phyloP scores from a whole-genome alignment of 1,284 basidiomycete genomes.

The Pyrrhoderma noxium region DNA sequence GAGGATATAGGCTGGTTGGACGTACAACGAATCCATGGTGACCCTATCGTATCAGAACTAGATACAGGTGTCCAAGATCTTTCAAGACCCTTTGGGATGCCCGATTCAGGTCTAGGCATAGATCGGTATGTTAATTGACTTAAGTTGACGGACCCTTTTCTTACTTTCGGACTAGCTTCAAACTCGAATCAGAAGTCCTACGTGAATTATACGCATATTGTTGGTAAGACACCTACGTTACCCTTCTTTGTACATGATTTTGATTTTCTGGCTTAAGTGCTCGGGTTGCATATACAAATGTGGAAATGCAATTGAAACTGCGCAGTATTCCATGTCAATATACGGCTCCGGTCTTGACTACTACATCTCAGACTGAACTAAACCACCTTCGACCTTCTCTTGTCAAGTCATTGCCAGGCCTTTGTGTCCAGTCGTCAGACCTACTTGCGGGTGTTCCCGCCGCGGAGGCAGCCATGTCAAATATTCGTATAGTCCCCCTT shows the following conservation, averaged over 20 bases:
- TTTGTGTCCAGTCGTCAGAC: constrained; percentile 76
- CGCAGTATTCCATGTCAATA: constrained; percentile 74
- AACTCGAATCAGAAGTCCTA: constrained; percentile 59
- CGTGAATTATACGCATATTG: constrained; percentile 75
- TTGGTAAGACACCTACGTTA: constrained; percentile 42
- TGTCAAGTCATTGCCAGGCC: constrained; percentile 66
- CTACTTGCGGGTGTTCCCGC: constrained; percentile 76
- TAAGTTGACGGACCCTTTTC: not conserved
- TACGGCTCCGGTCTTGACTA: constrained; percentile 51
- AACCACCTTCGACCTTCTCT: constrained; percentile 59
- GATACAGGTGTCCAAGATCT: constrained; percentile 22
- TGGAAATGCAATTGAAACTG: constrained; percentile 82
- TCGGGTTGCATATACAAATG: constrained; percentile 81
- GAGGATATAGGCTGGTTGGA: constrained; percentile 76
- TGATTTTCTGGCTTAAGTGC: constrained; percentile 43
- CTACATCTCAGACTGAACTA: constrained; percentile 39
- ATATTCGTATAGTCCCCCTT: constrained; percentile 80
- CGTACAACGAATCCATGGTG: constrained; percentile 49
- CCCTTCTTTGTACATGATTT: not conserved
- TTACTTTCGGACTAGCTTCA: constrained; percentile 40
- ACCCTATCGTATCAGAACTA: constrained; percentile 29
- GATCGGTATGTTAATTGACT: constrained; percentile 8
- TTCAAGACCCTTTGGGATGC: not conserved
- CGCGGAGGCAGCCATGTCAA: constrained; percentile 84
- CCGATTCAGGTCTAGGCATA: constrained; percentile 2